Conservation (phyloP, 1,284 basidiomycete genomes). For the Sanguinoderma infundibulare region DNA sequence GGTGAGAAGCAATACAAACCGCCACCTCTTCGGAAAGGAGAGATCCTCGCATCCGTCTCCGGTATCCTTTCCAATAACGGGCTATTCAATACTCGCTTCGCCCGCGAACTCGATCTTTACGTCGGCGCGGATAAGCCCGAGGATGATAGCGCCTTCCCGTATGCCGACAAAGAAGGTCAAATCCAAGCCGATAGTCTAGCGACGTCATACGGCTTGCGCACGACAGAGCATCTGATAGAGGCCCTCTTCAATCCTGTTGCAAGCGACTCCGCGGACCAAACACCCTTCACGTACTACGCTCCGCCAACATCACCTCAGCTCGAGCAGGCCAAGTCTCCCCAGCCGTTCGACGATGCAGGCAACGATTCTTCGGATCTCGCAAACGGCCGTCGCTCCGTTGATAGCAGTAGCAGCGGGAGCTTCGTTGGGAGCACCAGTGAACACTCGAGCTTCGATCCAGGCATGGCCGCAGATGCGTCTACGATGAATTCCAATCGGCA, state of each 20-base stretch:
- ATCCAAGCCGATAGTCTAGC: slow-evolving; percentile 54
- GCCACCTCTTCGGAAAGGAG: slow-evolving; percentile 69
- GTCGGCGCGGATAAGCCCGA: slow-evolving; percentile 26
- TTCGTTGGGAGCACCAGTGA: slow-evolving; percentile 23
- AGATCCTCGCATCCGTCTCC: slow-evolving; percentile 70
- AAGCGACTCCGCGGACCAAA: slow-evolving; percentile 46
- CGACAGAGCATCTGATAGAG: slow-evolving; percentile 75
- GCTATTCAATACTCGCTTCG: slow-evolving; percentile 51
- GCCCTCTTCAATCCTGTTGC: slow-evolving; percentile 74
- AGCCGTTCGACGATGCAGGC: slow-evolving; percentile 5
- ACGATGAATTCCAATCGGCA: slow-evolving; percentile 23
- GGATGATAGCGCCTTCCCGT: slow-evolving; percentile 20
- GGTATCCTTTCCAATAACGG: slow-evolving; percentile 61
- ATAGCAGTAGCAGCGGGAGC: slow-evolving; percentile 30
- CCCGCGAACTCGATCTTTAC: slow-evolving; percentile 53
- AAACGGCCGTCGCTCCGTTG: slow-evolving; percentile 26
- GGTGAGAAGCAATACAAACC: slow-evolving; percentile 64
- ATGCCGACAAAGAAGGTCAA: slow-evolving; percentile 27
- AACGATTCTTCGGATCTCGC: slow-evolving; percentile 12
- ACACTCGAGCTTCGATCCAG: slow-evolving; percentile 18
- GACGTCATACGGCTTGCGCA: slow-evolving; percentile 55
- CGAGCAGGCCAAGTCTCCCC: slow-evolving; percentile 7
- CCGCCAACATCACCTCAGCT: slow-evolving; percentile 13
- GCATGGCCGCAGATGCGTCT: slow-evolving; percentile 8
- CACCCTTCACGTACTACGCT: slow-evolving; percentile 64